Conservation (phyloP, 768 basidiomycete species). For the Lactifluus hygrophoroides region DNA sequence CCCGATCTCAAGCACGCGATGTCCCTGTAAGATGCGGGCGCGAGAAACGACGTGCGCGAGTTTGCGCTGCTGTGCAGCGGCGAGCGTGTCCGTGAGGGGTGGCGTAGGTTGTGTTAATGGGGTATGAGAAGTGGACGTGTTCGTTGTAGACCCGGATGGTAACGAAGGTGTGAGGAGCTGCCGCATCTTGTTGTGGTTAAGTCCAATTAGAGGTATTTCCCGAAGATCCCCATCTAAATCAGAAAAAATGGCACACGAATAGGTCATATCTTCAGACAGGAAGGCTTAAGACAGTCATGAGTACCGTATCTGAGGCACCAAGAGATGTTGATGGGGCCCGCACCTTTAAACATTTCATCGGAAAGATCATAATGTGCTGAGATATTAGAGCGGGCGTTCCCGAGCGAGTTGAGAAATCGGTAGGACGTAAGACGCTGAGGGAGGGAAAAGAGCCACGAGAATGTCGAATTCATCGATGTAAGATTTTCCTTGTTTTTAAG, state of each 20-base stretch:
- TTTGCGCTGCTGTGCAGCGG: constrained; percentile 36
- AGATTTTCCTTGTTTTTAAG: constrained; percentile 13
- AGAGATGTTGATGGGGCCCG: neutral
- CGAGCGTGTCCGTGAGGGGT: constrained; percentile 21
- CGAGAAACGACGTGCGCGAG: constrained; percentile 34
- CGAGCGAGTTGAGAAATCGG: constrained; percentile 11
- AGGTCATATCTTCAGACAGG: constrained; percentile 1
- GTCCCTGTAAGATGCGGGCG: constrained; percentile 34
- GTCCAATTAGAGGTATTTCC: neutral
- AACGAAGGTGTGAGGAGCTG: neutral
- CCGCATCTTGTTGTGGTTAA: neutral
- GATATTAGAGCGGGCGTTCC: constrained; percentile 20
- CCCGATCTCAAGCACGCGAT: constrained; percentile 42
- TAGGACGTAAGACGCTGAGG: constrained; percentile 5
- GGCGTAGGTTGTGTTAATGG: neutral
- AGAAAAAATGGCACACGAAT: neutral
- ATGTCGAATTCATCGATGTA: constrained; percentile 11
- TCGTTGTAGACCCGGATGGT: neutral
- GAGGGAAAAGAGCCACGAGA: constrained; percentile 10
- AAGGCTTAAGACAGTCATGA: neutral
- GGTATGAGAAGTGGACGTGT: neutral
- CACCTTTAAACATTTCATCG: constrained; percentile 33
- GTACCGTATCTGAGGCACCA: neutral
- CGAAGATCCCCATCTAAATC: constrained; percentile 1
- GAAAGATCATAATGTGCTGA: constrained; percentile 35